These are phyloP conservation scores for Nectriaceae sp. DNA, from an alignment of 2,329 filamentous ascomycete genomes.

Conservation along the genomic window DNA sequence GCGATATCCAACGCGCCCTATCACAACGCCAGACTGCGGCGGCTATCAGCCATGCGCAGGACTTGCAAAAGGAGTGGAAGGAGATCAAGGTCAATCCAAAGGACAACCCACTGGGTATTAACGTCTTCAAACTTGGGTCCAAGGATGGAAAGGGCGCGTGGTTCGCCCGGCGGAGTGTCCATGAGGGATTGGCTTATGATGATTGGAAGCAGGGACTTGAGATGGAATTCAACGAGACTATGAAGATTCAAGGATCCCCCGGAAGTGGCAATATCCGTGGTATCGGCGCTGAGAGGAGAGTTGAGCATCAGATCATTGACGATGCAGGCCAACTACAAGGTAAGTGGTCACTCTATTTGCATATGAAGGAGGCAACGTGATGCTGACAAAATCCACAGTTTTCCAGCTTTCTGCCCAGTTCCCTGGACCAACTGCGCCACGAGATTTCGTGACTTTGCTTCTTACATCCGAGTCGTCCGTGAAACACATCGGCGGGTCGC, in stretches of 20 bases:
- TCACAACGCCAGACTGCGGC: slow-evolving; percentile 43
- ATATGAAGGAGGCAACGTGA: slow-evolving; percentile 6
- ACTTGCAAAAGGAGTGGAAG: slow-evolving; percentile 85
- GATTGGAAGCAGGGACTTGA: slow-evolving; percentile 78
- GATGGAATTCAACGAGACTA: slow-evolving; percentile 76
- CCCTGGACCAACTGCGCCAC: slow-evolving; percentile 80
- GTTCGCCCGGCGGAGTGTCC: slow-evolving; percentile 85
- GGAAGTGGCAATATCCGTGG: slow-evolving; percentile 78
- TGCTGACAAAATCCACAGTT: slow-evolving; percentile 49
- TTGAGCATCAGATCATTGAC: slow-evolving; percentile 63
- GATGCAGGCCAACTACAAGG: slow-evolving; percentile 65
- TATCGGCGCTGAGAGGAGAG: slow-evolving; percentile 75
- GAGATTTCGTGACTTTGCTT: slow-evolving; percentile 84
- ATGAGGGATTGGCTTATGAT: slow-evolving; percentile 74
- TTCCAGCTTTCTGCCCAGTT: slow-evolving; percentile 89
- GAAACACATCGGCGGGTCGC: slow-evolving; percentile 23
- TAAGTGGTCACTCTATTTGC: slow-evolving; percentile 29
- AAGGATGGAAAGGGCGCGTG: slow-evolving; percentile 84
- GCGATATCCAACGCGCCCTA: slow-evolving; percentile 53
- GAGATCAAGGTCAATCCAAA: slow-evolving; percentile 71
- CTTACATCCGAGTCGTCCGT: slow-evolving; percentile 64
- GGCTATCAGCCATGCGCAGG: slow-evolving; percentile 48
- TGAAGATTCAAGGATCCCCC: slow-evolving; percentile 69
- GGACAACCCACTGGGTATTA: slow-evolving; percentile 76
- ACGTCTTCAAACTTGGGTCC: slow-evolving; percentile 76